These are phyloP conservation scores for Murraya koenigii DNA, from an alignment of 345 rosid genomes.

Conservation along the genomic window DNA sequence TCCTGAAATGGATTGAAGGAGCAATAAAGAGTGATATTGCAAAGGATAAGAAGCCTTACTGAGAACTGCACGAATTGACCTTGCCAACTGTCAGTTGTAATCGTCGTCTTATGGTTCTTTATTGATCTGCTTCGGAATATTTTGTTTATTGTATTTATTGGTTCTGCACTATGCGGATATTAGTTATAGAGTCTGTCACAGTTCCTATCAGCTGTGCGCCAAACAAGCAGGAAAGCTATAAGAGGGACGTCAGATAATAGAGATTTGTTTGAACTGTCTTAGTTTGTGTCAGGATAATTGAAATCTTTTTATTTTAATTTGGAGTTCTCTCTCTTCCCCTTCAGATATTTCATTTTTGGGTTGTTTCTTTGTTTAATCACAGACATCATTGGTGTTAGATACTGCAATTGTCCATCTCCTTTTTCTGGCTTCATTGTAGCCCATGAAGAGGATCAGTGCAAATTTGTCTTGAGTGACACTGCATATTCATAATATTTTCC, in stretches of 20 bases:
- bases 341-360: not conserved
- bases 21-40: conserved; percentile 57
- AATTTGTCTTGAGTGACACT: not conserved
- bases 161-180: conserved; percentile 1
- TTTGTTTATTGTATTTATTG: not conserved
- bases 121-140: not conserved
- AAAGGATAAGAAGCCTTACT: conserved; percentile 38
- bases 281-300: not conserved
- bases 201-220: not conserved
- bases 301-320: not conserved
- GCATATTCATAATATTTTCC: not conserved
- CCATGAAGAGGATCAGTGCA: not conserved
- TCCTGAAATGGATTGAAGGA: conserved; percentile 56
- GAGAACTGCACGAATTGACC: conserved; percentile 21
- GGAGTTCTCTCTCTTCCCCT: not conserved
- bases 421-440: not conserved
- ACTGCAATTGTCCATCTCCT: not conserved
- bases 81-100: conserved; percentile 2
- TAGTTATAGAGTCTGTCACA: not conserved
- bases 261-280: not conserved
- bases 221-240: not conserved
- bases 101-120: not conserved
- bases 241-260: not conserved
- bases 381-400: not conserved
- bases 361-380: not conserved